Evolutionary conservation across 31 red algal species (phyloP), one percentile per base, ranked within the genome.

Genomic region (Odonthalia washingtoniensis): DNA sequence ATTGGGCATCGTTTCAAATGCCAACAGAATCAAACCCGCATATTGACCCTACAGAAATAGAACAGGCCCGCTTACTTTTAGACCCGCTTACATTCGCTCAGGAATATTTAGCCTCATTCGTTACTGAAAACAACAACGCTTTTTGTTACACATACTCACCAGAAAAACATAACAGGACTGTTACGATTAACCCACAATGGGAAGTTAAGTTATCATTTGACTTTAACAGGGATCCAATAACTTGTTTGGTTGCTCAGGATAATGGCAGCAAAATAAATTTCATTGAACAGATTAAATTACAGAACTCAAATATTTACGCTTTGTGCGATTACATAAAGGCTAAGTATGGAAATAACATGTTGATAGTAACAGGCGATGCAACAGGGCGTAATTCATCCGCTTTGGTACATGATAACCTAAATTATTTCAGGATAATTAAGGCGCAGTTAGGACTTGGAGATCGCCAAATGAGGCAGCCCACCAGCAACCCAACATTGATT

Each of bases 211-310:
- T 67, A 67, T 67, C 64, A 30, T 67, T 67, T 67, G 64, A 67
- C 64, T 67, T 67, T 35, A 67, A 67, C 64, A 67, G 27, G 64
- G 64, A 67, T 35, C 64, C 64, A 33, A 67, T 35, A 30, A 67
- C 64, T 44, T 44, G 42, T 44, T 44, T 44, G 42, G 42, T 44
- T 44, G 42, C 42, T 44, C 42, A 44, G 42, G 42, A 44, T 44
- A 44, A 44, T 44, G 42, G 42, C 42, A 44, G 42, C 42, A 44
- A 44, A 44, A 44, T 44, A 44, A 44, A 44, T 44, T 44, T 44
- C 42, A 44, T 44, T 44, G 42, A 44, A 44, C 42, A 44, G 42
- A 44, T 44, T 44, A 44, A 44, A 44, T 44, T 44, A 44, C 42
- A 44, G 42, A 44, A 44, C 42, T 44, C 42, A 44, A 44, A 44